phyloP scores from a whole-genome alignment of 345 rosid genomes.

The Populus euphratica region DNA sequence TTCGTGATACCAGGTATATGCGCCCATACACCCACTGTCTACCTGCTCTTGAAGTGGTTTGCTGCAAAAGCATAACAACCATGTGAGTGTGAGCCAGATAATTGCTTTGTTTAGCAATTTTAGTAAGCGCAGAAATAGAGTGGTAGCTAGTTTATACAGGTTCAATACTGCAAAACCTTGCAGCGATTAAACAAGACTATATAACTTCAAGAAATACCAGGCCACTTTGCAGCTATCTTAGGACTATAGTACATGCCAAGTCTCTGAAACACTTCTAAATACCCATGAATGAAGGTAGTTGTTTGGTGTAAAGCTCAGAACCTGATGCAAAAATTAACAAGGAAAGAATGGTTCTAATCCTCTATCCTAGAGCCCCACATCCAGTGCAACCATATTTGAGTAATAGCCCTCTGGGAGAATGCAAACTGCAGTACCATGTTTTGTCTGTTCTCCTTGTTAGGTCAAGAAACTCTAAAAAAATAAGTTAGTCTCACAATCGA shows the following conservation, averaged over 20 bases:
- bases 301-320: neutral
- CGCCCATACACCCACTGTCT: conserved; percentile 89
- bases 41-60: conserved; percentile 50
- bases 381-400: neutral
- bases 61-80: conserved; percentile 39
- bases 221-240: neutral
- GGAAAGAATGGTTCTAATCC: neutral
- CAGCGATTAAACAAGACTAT: neutral
- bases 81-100: neutral
- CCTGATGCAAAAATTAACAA: neutral
- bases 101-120: neutral
- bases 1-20: conserved; percentile 71
- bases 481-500: neutral
- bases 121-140: neutral
- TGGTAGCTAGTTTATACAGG: neutral
- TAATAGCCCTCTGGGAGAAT: neutral
- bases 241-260: neutral
- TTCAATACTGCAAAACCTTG: neutral
- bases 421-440: neutral
- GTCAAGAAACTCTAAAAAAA: neutral
- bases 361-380: neutral
- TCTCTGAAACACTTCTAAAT: neutral
- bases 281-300: neutral
- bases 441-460: neutral
- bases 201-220: neutral